Evolutionary conservation across 257 asterid species (phyloP), one percentile per base, ranked within the genome.

Genomic region (Solanum neorickii): DNA sequence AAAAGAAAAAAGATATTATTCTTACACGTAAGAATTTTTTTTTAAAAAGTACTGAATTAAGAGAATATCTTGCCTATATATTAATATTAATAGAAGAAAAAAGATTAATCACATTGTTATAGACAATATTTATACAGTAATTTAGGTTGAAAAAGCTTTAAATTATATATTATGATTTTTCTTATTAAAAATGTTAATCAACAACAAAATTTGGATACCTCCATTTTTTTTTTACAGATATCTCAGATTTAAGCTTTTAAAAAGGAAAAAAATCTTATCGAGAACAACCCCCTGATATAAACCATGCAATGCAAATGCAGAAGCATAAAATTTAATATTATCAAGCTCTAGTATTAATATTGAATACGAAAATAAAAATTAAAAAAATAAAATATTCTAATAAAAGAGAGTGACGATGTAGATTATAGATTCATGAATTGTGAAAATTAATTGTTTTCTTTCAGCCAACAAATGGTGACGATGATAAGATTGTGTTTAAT

Each of bases 381-480:
- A 0, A 15, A 49, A 5, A 2, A 66, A 66, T 13, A 12, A n/a
- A 65, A 65, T 5, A n/a, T 0, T 4, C 0, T 62, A 62, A 10
- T 62, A 65, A n/a, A 65, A 5, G 37, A 66, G 21, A 1, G 0
- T 13, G 15, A 21, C 7, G 4, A 16, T 52, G 3, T 16, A 56
- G 25, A 18, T 21, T 70, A 7, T 44, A 33, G 23, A 77, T 13
- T 44, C 8, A 77, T 77, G 37, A 56, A 59, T 6, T 76, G 59
- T 7, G 33, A 46, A 87, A 84, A 74, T 35, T 70, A 69, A 5
- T 83, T 82, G 88, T 70, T 86, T 86, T 88, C 60, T 70, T 66
- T 52, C 5, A 86, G 84, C 85, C 90, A 52, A 88, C 90, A 88
- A 68, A 82, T 6, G 15, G 66, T 76, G 84, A 52, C 47, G 69